A percentile compares a stretch with the other conserved stretches of the same genome.
Evolutionary conservation across 306 rosid genomes (phyloP).

Genomic region (Fragaria ananassa): DNA sequence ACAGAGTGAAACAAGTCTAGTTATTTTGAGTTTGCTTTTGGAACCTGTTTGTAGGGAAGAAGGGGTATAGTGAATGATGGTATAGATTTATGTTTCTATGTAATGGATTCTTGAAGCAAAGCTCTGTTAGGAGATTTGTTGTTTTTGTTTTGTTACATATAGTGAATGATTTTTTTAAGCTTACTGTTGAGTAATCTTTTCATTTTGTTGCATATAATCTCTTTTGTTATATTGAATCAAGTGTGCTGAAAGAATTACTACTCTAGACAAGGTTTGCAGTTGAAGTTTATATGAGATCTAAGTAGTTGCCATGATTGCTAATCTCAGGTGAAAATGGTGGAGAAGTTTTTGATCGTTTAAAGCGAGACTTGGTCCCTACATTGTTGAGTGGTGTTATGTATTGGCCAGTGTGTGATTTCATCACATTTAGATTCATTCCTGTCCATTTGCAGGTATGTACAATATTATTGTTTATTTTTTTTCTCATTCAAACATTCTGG

Average conservation of each 20-base stretch:
- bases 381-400: constrained; percentile 69
- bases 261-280: neutral
- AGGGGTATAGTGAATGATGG: neutral
- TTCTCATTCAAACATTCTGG: constrained; percentile 4
- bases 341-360: constrained; percentile 68
- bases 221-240: neutral
- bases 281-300: neutral
- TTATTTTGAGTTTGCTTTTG: neutral
- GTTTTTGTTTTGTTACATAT: neutral
- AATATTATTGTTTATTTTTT: neutral
- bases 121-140: neutral
- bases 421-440: constrained; percentile 80
- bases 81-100: neutral
- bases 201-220: neutral
- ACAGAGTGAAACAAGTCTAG: neutral
- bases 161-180: neutral
- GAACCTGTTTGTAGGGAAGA: neutral
- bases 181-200: neutral
- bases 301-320: constrained; percentile 24
- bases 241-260: neutral
- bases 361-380: constrained; percentile 77
- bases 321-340: constrained; percentile 64
- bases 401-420: constrained; percentile 89
- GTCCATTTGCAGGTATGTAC: constrained; percentile 85
- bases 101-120: neutral